phyloP scores from a whole-genome alignment of 805 yeast genomes.

The Yarrowia porcina region DNA sequence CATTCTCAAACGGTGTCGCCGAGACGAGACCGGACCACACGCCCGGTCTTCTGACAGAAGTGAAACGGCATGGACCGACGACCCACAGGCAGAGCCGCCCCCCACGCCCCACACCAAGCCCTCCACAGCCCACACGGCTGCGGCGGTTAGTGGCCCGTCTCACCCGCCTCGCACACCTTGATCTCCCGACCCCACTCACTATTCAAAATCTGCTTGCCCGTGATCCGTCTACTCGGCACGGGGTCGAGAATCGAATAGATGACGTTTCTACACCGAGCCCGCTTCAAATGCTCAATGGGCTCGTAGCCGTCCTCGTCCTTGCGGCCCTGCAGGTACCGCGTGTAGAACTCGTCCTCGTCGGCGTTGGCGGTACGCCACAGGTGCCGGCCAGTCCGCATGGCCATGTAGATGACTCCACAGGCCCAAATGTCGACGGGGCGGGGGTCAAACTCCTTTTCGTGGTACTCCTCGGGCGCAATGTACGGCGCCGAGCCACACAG shows the following conservation, averaged over 20 bases:
- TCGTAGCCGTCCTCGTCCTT: conserved; percentile 83
- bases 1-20: neutral
- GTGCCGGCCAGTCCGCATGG: conserved; percentile 88
- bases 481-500: conserved; percentile 86
- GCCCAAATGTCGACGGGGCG: conserved; percentile 87
- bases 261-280: conserved; percentile 89
- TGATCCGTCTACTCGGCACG: conserved; percentile 79
- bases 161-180: conserved; percentile 70
- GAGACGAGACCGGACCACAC: neutral
- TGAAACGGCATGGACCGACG: no score
- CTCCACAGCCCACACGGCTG: no score
- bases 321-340: conserved; percentile 69
- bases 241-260: conserved; percentile 93
- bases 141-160: conserved; percentile 34
- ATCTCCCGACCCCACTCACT: conserved; percentile 97
- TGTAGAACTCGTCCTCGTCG: conserved; percentile 75
- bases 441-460: conserved; percentile 61
- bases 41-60: neutral
- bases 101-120: no score
- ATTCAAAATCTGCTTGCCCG: conserved; percentile 80
- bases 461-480: conserved; percentile 87
- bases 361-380: conserved; percentile 80
- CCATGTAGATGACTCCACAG: conserved; percentile 70
- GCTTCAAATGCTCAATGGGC: conserved; percentile 80
- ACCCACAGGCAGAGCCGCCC: no score